These are phyloP conservation scores for Apiospora sp. DNA, from an alignment of 2,329 filamentous ascomycete species.

Conservation along the genomic window DNA sequence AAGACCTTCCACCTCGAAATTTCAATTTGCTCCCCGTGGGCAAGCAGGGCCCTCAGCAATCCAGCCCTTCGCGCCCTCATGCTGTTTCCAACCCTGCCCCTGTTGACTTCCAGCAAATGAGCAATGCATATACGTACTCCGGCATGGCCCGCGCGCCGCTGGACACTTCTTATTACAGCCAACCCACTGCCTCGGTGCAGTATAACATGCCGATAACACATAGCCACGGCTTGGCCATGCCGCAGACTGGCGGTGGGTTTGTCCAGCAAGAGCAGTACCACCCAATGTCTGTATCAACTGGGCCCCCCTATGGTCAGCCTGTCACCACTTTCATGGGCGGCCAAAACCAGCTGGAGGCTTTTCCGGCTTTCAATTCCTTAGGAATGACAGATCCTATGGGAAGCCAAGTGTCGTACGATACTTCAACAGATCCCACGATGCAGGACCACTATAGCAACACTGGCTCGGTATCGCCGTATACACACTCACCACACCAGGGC, in stretches of 20 bases:
- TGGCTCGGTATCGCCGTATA: constrained; percentile 53
- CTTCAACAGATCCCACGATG: constrained; percentile 41
- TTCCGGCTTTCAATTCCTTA: constrained; percentile 47
- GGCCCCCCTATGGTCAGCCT: constrained; percentile 36
- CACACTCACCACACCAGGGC: constrained; percentile 50
- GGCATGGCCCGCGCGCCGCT: constrained; percentile 32
- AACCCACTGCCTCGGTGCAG: constrained; percentile 30
- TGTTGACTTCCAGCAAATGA: constrained; percentile 33
- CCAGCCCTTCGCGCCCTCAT: constrained; percentile 34
- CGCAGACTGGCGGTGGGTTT: constrained; percentile 31
- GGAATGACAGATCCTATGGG: constrained; percentile 46
- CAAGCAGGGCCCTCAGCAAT: constrained; percentile 40
- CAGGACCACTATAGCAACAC: constrained; percentile 49
- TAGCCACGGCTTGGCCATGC: constrained; percentile 35
- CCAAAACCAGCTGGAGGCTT: constrained; percentile 46
- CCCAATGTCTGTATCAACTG: constrained; percentile 42
- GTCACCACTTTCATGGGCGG: constrained; percentile 43
- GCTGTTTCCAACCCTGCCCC: constrained; percentile 29
- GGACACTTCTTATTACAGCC: constrained; percentile 31
- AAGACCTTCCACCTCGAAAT: constrained; percentile 58
- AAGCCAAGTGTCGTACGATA: constrained; percentile 43
- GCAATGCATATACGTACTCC: constrained; percentile 31
- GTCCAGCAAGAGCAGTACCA: constrained; percentile 39
- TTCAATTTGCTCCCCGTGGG: constrained; percentile 44
- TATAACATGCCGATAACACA: constrained; percentile 32